A percentile compares a stretch with the other conserved stretches of the same genome.
These are phyloP conservation scores for Capniomyces stellatus DNA, from an alignment of 371 early-diverging fungal genomes.

Conservation along the genomic window DNA sequence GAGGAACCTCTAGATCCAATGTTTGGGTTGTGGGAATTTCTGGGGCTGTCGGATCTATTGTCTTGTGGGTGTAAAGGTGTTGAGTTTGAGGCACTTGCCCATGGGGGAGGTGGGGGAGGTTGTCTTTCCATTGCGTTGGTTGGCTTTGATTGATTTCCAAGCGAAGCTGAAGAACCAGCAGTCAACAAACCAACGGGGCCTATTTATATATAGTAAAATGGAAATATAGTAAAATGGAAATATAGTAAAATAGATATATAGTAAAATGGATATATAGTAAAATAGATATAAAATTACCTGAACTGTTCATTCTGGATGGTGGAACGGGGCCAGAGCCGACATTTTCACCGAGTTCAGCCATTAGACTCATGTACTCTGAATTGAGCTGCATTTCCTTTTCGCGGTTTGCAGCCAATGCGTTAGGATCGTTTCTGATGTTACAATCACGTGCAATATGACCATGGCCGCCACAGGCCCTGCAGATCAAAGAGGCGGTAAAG, in stretches of 20 bases:
- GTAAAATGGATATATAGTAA: background rate
- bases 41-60: too few relatives aligned
- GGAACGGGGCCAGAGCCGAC: background rate
- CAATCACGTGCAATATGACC: constrained; percentile 88
- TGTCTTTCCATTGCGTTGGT: too few relatives aligned
- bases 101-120: too few relatives aligned
- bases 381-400: constrained; percentile 72
- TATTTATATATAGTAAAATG: too few relatives aligned
- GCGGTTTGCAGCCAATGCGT: constrained; percentile 59
- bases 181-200: too few relatives aligned
- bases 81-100: too few relatives aligned
- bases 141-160: too few relatives aligned
- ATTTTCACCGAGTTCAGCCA: constrained; percentile 70
- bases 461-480: constrained; percentile 75
- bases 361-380: constrained; percentile 66
- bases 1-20: too few relatives aligned
- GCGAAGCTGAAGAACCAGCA: too few relatives aligned
- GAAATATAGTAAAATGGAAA: too few relatives aligned
- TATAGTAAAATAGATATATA: background rate
- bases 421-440: constrained; percentile 19
- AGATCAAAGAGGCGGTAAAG: constrained; percentile 65
- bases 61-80: too few relatives aligned
- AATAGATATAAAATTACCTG: background rate
- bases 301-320: background rate
- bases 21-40: too few relatives aligned